Percentiles rank a stretch among this genome's conserved stretches.
Evolutionary conservation across 2,329 filamentous ascomycete genomes (phyloP).

Genomic region (Cytospora mali): DNA sequence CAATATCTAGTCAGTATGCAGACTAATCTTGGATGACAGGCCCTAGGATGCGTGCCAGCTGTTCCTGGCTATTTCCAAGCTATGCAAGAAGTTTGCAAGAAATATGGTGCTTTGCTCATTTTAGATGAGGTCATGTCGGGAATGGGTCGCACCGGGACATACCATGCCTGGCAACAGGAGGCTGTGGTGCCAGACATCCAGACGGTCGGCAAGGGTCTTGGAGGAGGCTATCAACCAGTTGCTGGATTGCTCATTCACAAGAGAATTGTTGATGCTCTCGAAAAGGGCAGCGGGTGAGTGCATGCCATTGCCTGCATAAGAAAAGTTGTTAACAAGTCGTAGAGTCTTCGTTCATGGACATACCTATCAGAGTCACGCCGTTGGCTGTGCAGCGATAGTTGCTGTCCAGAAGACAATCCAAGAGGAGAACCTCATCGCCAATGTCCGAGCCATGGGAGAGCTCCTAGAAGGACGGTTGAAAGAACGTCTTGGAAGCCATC

Average conservation of each 20-base stretch:
- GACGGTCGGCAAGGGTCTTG: conserved; percentile 64
- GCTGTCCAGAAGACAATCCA: conserved; percentile 44
- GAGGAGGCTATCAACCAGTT: conserved; percentile 62
- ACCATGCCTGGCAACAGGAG: conserved; percentile 67
- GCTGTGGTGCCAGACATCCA: conserved; percentile 62
- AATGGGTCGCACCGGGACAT: conserved; percentile 61
- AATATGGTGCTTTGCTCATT: conserved; percentile 58
- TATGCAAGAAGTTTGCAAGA: conserved; percentile 55
- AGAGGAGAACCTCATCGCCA: conserved; percentile 40
- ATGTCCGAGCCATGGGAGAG: conserved; percentile 39
- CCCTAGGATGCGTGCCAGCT: conserved; percentile 54
- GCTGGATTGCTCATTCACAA: conserved; percentile 59
- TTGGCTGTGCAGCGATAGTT: conserved; percentile 44
- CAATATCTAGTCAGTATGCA: not conserved
- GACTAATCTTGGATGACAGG: conserved; percentile 37
- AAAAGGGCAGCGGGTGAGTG: conserved; percentile 42
- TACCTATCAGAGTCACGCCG: conserved; percentile 52
- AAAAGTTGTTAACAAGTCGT: conserved; percentile 8
- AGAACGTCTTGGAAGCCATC: conserved; percentile 37
- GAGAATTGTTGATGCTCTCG: conserved; percentile 51
- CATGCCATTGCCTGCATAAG: not conserved
- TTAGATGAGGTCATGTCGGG: conserved; percentile 70
- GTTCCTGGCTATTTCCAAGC: conserved; percentile 57
- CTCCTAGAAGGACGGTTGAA: conserved; percentile 37
- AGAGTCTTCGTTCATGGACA: conserved; percentile 62